Base-by-base conservation (phyloP, 2,329 filamentous ascomycete species). In the Aspergillus thermomutatus region DNA sequence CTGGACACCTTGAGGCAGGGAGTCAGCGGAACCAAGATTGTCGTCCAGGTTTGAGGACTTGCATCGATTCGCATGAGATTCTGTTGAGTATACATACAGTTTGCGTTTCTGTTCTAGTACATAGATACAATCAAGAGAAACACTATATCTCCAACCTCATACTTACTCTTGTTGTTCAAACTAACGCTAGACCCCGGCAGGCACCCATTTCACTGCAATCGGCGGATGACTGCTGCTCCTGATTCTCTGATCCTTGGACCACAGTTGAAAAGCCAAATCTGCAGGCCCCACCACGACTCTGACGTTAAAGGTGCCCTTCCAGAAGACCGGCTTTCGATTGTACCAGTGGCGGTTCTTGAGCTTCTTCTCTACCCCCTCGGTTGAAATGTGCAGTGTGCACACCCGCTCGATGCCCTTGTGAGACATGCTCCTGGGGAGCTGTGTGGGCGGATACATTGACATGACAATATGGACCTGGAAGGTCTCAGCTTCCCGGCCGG, bases 291-390 rank as follows among this genome's bases (percentile, higher is more conserved):
- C 63, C 0, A 74, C 64, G 2, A 73, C 66, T 40, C 60, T 67
- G 11, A 75, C 65, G 41, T 71, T 64, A 45, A 75, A 72, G 0
- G 56, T 60, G 0, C 66, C 64, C n/a, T 67, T 60, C 62, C 69
- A 67, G 50, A 71, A 75, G 5, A 54, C 50, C 3, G 71, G 65
- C 3, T 68, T 69, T 8, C 60, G 52, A 41, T 63, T 71, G 50
- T 71, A 74, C 71, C 71, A 75, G 41, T 69, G 69, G 3, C 65
- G 58, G 55, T 75, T 75, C 52, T 74, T 75, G 31, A 66, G 49
- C 31, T 73, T 74, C 50, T 65, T 69, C 3, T 72, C 66, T 2
- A 71, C 65, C 21, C 53, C 52, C 2, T 65, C 60, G 0, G 71
- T 68, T 8, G 56, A 55, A 7, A 72, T 68, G 34, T 67, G 59